phyloP scores from a whole-genome alignment of 2,329 filamentous ascomycete genomes.

The Ampelomyces quisqualis region DNA sequence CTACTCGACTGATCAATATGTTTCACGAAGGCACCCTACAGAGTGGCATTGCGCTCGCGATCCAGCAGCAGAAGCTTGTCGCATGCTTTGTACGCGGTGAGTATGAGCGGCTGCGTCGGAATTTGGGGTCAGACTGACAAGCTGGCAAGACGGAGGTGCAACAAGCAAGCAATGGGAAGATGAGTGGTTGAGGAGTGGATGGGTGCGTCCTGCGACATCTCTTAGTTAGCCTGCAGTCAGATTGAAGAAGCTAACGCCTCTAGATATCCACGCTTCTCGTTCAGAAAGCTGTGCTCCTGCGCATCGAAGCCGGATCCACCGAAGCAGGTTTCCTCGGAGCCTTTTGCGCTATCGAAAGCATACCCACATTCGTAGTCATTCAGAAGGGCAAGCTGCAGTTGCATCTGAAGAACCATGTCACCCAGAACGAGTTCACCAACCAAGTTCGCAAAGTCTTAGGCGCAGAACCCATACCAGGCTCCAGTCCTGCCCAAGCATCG shows the following conservation, averaged over 20 bases:
- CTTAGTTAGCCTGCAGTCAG: no score
- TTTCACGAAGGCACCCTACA: slow-evolving; percentile 81
- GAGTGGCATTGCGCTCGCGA: slow-evolving; percentile 73
- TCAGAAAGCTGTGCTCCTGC: slow-evolving; percentile 67
- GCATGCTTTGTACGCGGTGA: slow-evolving; percentile 81
- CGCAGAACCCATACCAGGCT: slow-evolving; percentile 30
- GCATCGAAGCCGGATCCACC: slow-evolving; percentile 69
- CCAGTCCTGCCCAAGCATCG: slow-evolving; percentile 13
- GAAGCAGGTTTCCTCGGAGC: slow-evolving; percentile 81
- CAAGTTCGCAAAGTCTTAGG: slow-evolving; percentile 51
- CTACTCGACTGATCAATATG: slow-evolving; percentile 53
- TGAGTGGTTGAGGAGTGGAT: slow-evolving; percentile 58
- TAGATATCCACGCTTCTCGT: slow-evolving; percentile 54
- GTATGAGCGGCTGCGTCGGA: slow-evolving; percentile 3
- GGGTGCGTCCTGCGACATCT: slow-evolving; percentile 24
- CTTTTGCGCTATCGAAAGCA: slow-evolving; percentile 76
- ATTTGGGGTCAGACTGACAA: slow-evolving; percentile 15
- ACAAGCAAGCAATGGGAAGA: slow-evolving; percentile 73
- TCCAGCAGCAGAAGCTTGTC: slow-evolving; percentile 74
- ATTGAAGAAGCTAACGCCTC: slow-evolving; percentile 7
- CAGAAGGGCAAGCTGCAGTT: slow-evolving; percentile 77
- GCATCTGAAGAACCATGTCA: slow-evolving; percentile 66
- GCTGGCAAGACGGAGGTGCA: slow-evolving; percentile 61
- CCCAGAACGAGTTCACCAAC: slow-evolving; percentile 65
- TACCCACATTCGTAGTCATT: slow-evolving; percentile 79